Evolutionary conservation across 2,329 filamentous ascomycete genomes (phyloP), one percentile per base, ranked within the genome.

Genomic region (Ilyonectria robusta): DNA sequence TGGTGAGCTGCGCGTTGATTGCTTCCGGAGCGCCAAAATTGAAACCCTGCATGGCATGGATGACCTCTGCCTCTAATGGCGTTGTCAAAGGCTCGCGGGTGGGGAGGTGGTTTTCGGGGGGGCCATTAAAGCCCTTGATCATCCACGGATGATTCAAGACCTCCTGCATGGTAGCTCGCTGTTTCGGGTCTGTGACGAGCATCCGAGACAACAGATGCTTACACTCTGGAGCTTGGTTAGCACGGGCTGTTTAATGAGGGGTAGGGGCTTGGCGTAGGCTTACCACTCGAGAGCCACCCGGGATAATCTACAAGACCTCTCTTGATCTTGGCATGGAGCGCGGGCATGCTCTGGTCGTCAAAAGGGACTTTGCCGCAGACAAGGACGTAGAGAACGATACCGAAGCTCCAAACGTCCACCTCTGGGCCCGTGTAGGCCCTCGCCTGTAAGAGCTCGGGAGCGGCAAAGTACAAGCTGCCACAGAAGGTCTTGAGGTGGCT

Each of bases 291-390:
- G 44, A 99, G 85, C 91, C 96, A 98, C 67, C 91, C 93, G 3
- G 96, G 96, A 80, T 98, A 99, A 79, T 99, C 96, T 19, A 98
- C 96, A 57, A 93, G 83, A 40, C 96, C 96, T 79, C 97, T 97
- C 85, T 99, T 99, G 82, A 99, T 99, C 84, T 99, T 99, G 65
- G 95, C 95, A 82, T 99, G 96, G 55, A 99, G 85, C 70, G 97
- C 95, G 40, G 95, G 96, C 94, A 99, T 99, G 83, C 95, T 98
- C 83, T 99, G 96, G 78, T 99, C 96, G 79, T 99, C 96, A 77
- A 99, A 99, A 0, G 96, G 96, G 4, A 99, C 96, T 81, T 98
- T 98, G 59, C 96, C 96, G 78, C 96, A 98, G 4, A 98, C 96
- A 68, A 99, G 83, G 65, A 99, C 96, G 76, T 98, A 99, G 15